Conservation (phyloP, 192 early-diverging fungal species). For the Podila epigama region DNA sequence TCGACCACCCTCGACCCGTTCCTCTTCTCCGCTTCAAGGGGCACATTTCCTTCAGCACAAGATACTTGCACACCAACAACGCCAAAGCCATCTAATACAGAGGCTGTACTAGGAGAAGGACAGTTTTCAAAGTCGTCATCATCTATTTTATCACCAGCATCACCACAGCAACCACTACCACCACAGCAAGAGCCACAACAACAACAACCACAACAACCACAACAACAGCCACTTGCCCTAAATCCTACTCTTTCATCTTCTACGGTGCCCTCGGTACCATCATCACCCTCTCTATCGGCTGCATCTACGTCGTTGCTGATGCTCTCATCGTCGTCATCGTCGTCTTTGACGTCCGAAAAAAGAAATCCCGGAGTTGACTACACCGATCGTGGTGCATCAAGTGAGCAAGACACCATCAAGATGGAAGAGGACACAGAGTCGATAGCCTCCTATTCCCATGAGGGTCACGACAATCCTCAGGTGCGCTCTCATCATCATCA, state of each 20-base stretch:
- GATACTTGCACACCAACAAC: background rate
- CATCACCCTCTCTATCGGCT: slow-evolving; percentile 17
- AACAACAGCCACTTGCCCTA: background rate
- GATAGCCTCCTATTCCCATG: background rate
- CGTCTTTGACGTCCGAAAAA: too few species aligned
- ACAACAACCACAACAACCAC: background rate
- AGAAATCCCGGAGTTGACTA: background rate
- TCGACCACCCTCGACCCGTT: too few species aligned
- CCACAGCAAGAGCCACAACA: background rate
- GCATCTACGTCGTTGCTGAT: slow-evolving; percentile 29
- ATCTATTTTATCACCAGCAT: background rate
- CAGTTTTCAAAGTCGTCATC: background rate
- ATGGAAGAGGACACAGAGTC: slow-evolving; percentile 4
- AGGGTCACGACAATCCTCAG: background rate
- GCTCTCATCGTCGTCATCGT: slow-evolving; percentile 23
- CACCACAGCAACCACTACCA: background rate
- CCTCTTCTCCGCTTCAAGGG: too few species aligned
- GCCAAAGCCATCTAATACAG: background rate
- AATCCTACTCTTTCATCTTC: slow-evolving; percentile 18
- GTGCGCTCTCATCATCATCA: background rate
- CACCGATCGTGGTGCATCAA: slow-evolving; percentile 4
- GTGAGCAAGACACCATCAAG: slow-evolving; percentile 3
- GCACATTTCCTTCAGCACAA: too few species aligned
- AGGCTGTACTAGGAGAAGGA: background rate
- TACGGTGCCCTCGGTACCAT: slow-evolving; percentile 3